A percentile compares a stretch with the other conserved stretches of the same genome.
Evolutionary conservation across 257 asterid genomes (phyloP).

Genomic region (Plectranthus barbatus): DNA sequence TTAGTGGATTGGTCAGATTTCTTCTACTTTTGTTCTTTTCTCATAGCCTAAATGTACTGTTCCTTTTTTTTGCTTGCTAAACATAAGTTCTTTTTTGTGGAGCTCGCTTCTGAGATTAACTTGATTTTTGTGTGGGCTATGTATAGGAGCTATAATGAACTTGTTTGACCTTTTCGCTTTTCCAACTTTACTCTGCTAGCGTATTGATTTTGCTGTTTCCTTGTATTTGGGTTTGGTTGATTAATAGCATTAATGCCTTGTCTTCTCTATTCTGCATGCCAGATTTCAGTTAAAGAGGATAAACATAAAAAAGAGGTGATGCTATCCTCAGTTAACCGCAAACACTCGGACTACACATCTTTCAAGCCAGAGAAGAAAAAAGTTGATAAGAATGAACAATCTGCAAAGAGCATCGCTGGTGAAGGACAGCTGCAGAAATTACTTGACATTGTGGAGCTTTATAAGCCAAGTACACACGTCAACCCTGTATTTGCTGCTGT

Average conservation of each 20-base stretch:
- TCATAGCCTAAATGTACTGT: not conserved
- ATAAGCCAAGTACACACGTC: conserved; percentile 82
- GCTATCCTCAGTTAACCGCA: conserved; percentile 55
- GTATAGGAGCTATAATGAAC: not conserved
- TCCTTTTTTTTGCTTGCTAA: not conserved
- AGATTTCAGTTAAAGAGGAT: conserved; percentile 89
- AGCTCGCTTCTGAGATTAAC: not conserved
- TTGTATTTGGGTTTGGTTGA: not conserved
- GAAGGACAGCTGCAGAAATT: conserved; percentile 41
- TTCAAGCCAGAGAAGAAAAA: conserved; percentile 82
- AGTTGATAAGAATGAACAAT: conserved; percentile 44
- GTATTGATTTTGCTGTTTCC: not conserved
- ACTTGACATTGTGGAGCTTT: conserved; percentile 69
- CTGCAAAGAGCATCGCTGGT: conserved; percentile 25
- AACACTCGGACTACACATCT: conserved; percentile 65
- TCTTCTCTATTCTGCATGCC: conserved; percentile 20
- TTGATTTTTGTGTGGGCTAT: not conserved
- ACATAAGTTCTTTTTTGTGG: not conserved
- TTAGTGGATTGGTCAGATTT: conserved; percentile 56
- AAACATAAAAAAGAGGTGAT: conserved; percentile 76
- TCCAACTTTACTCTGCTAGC: not conserved
- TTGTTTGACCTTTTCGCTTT: not conserved
- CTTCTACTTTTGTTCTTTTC: not conserved
- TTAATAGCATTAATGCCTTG: not conserved
- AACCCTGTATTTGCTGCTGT: conserved; percentile 63